These are phyloP conservation scores for Annulohypoxylon moriforme DNA, from an alignment of 495 filamentous ascomycete genomes.

Conservation along the genomic window DNA sequence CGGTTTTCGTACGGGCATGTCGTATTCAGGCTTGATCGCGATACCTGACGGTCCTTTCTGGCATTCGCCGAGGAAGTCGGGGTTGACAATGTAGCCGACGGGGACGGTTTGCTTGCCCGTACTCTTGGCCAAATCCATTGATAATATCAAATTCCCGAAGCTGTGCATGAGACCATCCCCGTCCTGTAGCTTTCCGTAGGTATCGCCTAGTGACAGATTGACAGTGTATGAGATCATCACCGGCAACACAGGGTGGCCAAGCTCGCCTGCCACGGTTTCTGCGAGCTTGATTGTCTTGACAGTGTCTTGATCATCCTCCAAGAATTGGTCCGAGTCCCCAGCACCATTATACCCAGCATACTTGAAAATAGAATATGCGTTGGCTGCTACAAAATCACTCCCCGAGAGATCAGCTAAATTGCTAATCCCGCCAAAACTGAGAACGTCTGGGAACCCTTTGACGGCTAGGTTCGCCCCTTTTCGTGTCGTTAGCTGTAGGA, in stretches of 20 bases:
- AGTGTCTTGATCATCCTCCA: neutral
- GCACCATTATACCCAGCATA: slow-evolving; percentile 16
- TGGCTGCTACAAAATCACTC: slow-evolving; percentile 7
- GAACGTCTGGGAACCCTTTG: neutral
- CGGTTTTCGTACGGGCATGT: slow-evolving; percentile 2
- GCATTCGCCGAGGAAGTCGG: slow-evolving; percentile 21
- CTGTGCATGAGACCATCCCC: neutral
- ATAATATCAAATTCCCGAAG: slow-evolving; percentile 19
- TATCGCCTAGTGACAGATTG: slow-evolving; percentile 9
- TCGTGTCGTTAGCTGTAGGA: neutral
- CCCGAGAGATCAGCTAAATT: slow-evolving; percentile 4
- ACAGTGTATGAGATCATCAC: slow-evolving; percentile 23
- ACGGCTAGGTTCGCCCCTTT: slow-evolving; percentile 3
- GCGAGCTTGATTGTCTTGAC: slow-evolving; percentile 11
- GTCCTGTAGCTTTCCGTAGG: neutral
- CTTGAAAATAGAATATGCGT: slow-evolving; percentile 17
- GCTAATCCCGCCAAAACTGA: slow-evolving; percentile 4
- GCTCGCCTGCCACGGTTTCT: neutral
- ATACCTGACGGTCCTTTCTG: neutral
- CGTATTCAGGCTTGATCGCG: neutral
- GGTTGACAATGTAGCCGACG: slow-evolving; percentile 12
- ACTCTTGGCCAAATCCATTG: neutral
- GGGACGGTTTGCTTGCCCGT: neutral
- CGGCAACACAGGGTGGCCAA: slow-evolving; percentile 12
- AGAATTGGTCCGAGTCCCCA: neutral